phyloP scores from a whole-genome alignment of 495 filamentous ascomycete species.

The Hypoxylon rickii region DNA sequence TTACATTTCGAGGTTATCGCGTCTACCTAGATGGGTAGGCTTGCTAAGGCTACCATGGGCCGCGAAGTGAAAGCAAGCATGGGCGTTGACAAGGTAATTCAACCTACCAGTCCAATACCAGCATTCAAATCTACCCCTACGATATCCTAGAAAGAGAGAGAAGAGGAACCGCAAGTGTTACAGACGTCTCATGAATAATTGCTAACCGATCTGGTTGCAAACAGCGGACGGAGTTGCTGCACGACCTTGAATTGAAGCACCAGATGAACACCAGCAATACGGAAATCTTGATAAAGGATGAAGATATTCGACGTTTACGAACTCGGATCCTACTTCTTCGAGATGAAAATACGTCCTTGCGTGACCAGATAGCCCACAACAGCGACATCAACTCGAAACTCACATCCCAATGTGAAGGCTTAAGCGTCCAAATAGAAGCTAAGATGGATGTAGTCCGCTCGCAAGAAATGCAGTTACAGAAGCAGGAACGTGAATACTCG shows the following conservation, averaged over 20 bases:
- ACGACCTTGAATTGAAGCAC: conserved; percentile 68
- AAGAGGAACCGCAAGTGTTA: too few relatives aligned
- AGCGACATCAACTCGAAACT: conserved; percentile 66
- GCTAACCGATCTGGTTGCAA: conserved; percentile 12
- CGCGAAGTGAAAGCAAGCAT: conserved; percentile 45
- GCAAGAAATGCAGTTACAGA: conserved; percentile 60
- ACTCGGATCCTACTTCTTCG: conserved; percentile 69
- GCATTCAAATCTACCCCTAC: too few relatives aligned
- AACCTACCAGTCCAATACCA: neutral
- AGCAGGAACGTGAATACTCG: conserved; percentile 65
- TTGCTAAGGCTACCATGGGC: conserved; percentile 27
- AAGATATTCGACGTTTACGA: conserved; percentile 66
- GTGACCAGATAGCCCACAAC: conserved; percentile 44
- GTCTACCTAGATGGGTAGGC: conserved; percentile 32
- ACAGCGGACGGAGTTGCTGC: conserved; percentile 44
- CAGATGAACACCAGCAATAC: conserved; percentile 60
- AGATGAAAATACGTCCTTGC: conserved; percentile 62
- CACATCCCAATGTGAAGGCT: conserved; percentile 58
- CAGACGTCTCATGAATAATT: too few relatives aligned
- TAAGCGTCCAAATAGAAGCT: conserved; percentile 61
- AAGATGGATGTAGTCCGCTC: conserved; percentile 58
- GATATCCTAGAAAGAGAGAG: too few relatives aligned
- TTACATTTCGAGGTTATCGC: neutral
- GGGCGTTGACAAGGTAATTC: conserved; percentile 47
- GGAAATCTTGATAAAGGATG: conserved; percentile 66